Evolutionary conservation across 768 basidiomycete genomes (phyloP).

Genomic region (Trichaptum fuscoviolaceum): DNA sequence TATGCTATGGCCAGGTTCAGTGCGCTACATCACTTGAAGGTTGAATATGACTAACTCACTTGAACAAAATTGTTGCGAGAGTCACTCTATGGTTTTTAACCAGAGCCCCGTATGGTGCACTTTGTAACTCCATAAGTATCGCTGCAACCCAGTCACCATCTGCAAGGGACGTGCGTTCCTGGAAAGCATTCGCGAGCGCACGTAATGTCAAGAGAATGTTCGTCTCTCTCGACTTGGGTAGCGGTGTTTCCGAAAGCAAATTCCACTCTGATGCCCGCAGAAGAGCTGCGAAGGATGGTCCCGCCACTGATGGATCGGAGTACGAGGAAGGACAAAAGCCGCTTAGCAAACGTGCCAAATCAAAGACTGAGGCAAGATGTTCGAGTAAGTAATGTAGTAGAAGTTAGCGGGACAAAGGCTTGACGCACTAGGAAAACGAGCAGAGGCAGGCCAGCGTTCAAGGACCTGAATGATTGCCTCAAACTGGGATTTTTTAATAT

Average conservation of each 20-base stretch:
- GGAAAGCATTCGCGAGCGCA: slow-evolving; percentile 74
- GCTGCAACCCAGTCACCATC: slow-evolving; percentile 47
- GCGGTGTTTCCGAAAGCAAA: slow-evolving; percentile 45
- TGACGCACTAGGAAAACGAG: slow-evolving; percentile 63
- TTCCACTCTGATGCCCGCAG: slow-evolving; percentile 68
- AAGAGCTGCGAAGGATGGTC: slow-evolving; percentile 53
- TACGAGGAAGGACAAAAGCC: slow-evolving; percentile 57
- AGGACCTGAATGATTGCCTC: slow-evolving; percentile 60
- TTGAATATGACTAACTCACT: slow-evolving; percentile 55
- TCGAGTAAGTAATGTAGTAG: neutral
- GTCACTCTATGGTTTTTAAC: slow-evolving; percentile 72
- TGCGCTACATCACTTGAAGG: neutral
- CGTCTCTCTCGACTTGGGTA: slow-evolving; percentile 73
- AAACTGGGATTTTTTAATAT: slow-evolving; percentile 42
- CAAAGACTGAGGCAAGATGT: slow-evolving; percentile 55
- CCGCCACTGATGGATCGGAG: slow-evolving; percentile 35
- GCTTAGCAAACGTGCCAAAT: slow-evolving; percentile 72
- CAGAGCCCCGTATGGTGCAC: slow-evolving; percentile 47
- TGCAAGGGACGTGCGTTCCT: slow-evolving; percentile 40
- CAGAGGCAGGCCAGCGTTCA: slow-evolving; percentile 67
- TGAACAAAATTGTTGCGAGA: slow-evolving; percentile 78
- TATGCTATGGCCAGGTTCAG: slow-evolving; percentile 35
- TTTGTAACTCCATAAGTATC: slow-evolving; percentile 48
- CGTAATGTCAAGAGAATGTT: slow-evolving; percentile 79
- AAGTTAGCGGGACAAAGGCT: neutral